Conservation (phyloP, 805 yeast genomes). For the Candida ficus region DNA sequence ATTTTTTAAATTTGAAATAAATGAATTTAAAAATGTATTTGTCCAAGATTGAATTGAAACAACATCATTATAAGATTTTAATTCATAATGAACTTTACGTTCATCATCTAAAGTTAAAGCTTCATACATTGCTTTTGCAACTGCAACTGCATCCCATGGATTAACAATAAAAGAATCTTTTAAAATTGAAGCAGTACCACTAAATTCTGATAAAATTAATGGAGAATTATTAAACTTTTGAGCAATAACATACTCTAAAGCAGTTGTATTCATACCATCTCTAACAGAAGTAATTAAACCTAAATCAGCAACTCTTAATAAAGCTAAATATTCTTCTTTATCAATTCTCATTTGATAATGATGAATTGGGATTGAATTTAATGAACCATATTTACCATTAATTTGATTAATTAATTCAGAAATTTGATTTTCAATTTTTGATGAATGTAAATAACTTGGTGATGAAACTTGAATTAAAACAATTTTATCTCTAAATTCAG, state of each 20-base stretch:
- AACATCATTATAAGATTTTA: constrained; percentile 57
- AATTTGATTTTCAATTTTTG: constrained; percentile 72
- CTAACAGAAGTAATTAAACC: constrained; percentile 86
- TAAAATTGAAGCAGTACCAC: constrained; percentile 76
- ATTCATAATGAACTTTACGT: constrained; percentile 42
- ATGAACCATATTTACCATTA: constrained; percentile 77
- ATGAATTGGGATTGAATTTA: constrained; percentile 82
- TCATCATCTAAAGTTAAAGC: constrained; percentile 52
- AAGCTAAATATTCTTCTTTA: constrained; percentile 83
- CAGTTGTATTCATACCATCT: constrained; percentile 96
- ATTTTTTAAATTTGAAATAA: constrained; percentile 29
- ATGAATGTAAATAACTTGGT: constrained; percentile 46
- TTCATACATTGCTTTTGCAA: constrained; percentile 75
- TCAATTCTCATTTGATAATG: constrained; percentile 89
- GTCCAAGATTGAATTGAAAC: constrained; percentile 83
- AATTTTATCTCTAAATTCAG: constrained; percentile 85
- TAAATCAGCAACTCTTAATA: constrained; percentile 83
- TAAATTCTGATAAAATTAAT: constrained; percentile 84
- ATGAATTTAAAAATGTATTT: constrained; percentile 42
- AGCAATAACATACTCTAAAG: constrained; percentile 86
- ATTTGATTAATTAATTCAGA: constrained; percentile 77
- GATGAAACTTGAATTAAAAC: constrained; percentile 89
- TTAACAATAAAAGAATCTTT: constrained; percentile 78
- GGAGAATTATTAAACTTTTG: constrained; percentile 73
- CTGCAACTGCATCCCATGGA: constrained; percentile 96